A percentile compares a stretch with the other conserved stretches of the same genome.
phyloP scores from a whole-genome alignment of 1,139 yeast species.

The Protomyces macrosporus region DNA sequence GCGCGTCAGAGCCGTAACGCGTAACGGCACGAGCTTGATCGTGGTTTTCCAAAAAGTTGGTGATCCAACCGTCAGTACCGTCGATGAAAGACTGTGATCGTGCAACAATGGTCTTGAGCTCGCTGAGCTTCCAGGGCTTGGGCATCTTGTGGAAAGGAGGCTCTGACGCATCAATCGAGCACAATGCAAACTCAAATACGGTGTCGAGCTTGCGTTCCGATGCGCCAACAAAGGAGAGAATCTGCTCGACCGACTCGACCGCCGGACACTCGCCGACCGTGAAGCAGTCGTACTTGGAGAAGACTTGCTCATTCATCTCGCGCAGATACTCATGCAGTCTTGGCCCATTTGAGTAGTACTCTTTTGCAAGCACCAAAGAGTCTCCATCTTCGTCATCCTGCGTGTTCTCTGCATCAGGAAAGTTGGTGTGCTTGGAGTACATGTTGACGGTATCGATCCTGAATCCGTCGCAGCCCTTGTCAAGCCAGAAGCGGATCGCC shows the following conservation, averaged over 20 bases:
- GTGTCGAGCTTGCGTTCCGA: conserved; percentile 49
- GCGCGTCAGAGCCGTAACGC: conserved; percentile 48
- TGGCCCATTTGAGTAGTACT: conserved; percentile 46
- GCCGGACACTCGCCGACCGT: conserved; percentile 55
- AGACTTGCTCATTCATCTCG: conserved; percentile 48
- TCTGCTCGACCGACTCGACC: conserved; percentile 43
- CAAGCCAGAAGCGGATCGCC: conserved; percentile 52
- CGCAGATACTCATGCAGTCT: conserved; percentile 54
- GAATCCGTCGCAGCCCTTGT: conserved; percentile 55
- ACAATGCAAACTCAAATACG: conserved; percentile 50
- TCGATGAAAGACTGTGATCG: conserved; percentile 42
- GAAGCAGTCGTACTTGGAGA: conserved; percentile 50
- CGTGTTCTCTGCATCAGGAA: conserved; percentile 49
- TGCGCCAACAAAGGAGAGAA: conserved; percentile 46
- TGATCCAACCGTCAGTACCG: conserved; percentile 57
- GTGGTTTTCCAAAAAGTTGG: conserved; percentile 54
- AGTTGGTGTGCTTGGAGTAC: conserved; percentile 49
- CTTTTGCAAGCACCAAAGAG: conserved; percentile 42
- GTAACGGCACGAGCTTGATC: conserved; percentile 53
- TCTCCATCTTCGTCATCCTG: conserved; percentile 40
- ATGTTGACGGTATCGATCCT: conserved; percentile 54
- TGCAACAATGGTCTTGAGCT: conserved; percentile 46
- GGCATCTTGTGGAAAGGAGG: conserved; percentile 35
- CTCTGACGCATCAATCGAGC: conserved; percentile 37
- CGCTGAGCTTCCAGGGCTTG: conserved; percentile 40